Conservation (phyloP, 2,329 filamentous ascomycete genomes). For the Monilinia aucupariae region DNA sequence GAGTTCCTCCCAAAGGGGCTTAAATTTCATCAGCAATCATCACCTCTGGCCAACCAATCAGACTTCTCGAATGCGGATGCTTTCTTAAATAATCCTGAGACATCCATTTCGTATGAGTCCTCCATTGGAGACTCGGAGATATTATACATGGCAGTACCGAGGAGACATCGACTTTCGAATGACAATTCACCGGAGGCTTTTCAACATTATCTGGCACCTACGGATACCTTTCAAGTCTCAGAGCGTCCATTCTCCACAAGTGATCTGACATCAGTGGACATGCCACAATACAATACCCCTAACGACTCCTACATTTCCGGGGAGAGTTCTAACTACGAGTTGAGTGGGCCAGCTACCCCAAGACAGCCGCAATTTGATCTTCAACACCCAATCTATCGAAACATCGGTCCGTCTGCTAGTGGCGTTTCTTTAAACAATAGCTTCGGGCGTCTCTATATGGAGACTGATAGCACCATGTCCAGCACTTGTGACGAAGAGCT, state of each 20-base stretch:
- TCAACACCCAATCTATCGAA: neutral
- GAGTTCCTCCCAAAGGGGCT: neutral
- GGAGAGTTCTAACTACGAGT: neutral
- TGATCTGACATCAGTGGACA: constrained; percentile 18
- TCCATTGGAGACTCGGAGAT: constrained; percentile 7
- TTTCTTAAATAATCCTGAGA: neutral
- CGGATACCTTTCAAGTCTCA: neutral
- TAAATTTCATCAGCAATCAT: neutral
- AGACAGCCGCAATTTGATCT: constrained; percentile 6
- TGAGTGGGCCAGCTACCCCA: constrained; percentile 2
- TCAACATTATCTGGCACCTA: constrained; percentile 10
- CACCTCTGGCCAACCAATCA: neutral
- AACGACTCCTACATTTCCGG: constrained; percentile 3
- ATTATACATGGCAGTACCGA: constrained; percentile 9
- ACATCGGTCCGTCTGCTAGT: neutral
- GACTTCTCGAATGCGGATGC: neutral
- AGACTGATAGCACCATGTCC: constrained; percentile 1
- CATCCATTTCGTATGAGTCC: neutral
- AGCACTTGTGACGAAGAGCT: neutral
- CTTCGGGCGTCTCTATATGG: constrained; percentile 5
- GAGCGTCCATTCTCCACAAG: constrained; percentile 22
- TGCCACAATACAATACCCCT: constrained; percentile 17
- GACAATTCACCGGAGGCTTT: constrained; percentile 1
- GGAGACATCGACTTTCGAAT: neutral
- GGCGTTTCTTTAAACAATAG: constrained; percentile 6